Evolutionary conservation across 1,284 basidiomycete species (phyloP).

Genomic region (Irpex lacteus): DNA sequence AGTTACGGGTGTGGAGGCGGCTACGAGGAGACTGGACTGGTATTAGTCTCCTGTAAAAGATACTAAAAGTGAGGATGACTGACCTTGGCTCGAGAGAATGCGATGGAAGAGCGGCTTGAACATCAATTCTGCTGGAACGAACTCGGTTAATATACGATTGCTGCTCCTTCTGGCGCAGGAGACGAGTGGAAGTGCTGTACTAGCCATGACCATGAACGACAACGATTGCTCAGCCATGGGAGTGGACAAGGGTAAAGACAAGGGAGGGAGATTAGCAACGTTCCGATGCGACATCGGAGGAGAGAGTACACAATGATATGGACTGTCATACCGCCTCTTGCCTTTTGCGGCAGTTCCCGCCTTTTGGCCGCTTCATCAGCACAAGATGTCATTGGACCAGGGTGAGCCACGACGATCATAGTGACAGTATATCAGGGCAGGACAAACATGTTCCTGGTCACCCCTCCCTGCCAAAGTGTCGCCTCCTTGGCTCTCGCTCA

Average conservation of each 20-base stretch:
- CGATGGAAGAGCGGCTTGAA: background rate
- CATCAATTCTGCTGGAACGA: background rate
- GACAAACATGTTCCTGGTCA: background rate
- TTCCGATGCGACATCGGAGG: constrained; percentile 9
- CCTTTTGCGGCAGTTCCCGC: constrained; percentile 9
- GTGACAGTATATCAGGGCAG: background rate
- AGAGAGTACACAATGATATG: background rate
- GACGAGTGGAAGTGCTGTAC: background rate
- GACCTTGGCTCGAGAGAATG: background rate
- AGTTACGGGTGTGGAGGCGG: background rate
- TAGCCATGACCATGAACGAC: background rate
- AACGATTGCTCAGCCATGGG: background rate
- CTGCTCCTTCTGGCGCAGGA: background rate
- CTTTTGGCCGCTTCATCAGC: background rate
- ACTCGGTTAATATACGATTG: background rate
- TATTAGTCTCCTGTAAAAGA: background rate
- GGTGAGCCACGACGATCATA: background rate
- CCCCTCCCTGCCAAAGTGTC: background rate
- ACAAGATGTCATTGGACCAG: background rate
- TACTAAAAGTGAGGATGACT: background rate
- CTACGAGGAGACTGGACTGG: background rate
- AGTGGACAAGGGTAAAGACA: constrained; percentile 3
- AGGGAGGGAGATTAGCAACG: background rate
- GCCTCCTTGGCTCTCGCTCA: background rate
- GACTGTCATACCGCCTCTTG: constrained; percentile 8